A percentile compares a stretch with the other conserved stretches of the same genome.
Conservation (phyloP, 768 basidiomycete species). For the Podaxis pistillaris region DNA sequence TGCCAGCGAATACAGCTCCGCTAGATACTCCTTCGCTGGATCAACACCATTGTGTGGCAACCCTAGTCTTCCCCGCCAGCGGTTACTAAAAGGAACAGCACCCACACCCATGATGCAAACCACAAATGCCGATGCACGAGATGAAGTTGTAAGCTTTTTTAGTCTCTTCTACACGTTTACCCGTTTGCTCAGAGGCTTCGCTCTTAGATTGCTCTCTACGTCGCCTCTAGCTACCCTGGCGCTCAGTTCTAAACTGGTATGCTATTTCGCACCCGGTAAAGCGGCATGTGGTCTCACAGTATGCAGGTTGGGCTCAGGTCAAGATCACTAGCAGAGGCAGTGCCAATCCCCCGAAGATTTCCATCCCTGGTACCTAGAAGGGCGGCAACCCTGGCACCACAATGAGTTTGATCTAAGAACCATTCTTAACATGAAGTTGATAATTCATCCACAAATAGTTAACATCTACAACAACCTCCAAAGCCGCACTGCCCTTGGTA, state of each 20-base stretch:
- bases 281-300: constrained; percentile 11
- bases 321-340: constrained; percentile 40
- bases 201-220: constrained; percentile 32
- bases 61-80: no score
- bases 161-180: no score
- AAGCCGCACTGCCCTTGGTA: constrained; percentile 44
- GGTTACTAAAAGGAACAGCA: no score
- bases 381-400: constrained; percentile 48
- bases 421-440: neutral
- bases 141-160: no score
- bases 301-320: constrained; percentile 48
- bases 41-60: no score
- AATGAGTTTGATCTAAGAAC: constrained; percentile 19
- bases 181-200: no score
- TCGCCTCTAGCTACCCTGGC: constrained; percentile 42
- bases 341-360: constrained; percentile 46
- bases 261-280: no score
- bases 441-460: constrained; percentile 29
- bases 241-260: constrained; percentile 29
- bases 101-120: no score
- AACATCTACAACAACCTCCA: constrained; percentile 59
- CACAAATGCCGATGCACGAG: no score
- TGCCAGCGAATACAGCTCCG: no score
- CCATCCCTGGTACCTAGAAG: constrained; percentile 48
- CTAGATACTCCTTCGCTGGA: no score